Percentiles rank a stretch among this genome's conserved stretches.
phyloP scores from a whole-genome alignment of 192 early-diverging fungal genomes.

The Jimgerdemannia flammicorona region DNA sequence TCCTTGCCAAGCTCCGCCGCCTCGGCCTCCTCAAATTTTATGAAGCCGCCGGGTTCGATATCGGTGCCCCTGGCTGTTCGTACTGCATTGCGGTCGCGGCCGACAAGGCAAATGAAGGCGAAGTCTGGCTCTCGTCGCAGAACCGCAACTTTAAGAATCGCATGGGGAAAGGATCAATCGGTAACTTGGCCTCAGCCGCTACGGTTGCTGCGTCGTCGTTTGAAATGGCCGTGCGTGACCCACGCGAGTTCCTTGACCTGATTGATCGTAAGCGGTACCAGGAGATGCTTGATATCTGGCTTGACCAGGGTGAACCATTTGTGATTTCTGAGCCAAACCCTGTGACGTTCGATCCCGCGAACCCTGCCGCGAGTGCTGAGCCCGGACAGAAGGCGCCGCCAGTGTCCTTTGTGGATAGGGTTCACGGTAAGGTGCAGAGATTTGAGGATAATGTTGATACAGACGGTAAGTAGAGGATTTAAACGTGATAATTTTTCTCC shows the following conservation, averaged over 20 bases:
- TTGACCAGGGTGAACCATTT: constrained; percentile 57
- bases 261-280: constrained; percentile 62
- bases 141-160: constrained; percentile 86
- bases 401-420: constrained; percentile 15
- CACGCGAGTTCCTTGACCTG: constrained; percentile 58
- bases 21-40: constrained; percentile 73
- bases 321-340: constrained; percentile 26
- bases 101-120: constrained; percentile 71
- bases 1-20: constrained; percentile 71
- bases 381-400: constrained; percentile 21
- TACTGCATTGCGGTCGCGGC: constrained; percentile 81
- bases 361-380: constrained; percentile 26
- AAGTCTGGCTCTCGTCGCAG: constrained; percentile 81
- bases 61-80: constrained; percentile 76
- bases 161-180: constrained; percentile 80
- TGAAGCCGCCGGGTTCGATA: constrained; percentile 67
- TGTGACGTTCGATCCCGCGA: constrained; percentile 24
- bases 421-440: constrained; percentile 64
- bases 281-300: constrained; percentile 36
- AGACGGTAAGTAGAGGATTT: constrained; percentile 36
- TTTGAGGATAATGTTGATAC: constrained; percentile 79
- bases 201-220: constrained; percentile 78
- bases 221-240: constrained; percentile 68
- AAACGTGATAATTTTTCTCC: no score
- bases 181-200: constrained; percentile 72